Conservation (phyloP, 2,329 filamentous ascomycete species). For the Aspergillus sclerotialis region DNA sequence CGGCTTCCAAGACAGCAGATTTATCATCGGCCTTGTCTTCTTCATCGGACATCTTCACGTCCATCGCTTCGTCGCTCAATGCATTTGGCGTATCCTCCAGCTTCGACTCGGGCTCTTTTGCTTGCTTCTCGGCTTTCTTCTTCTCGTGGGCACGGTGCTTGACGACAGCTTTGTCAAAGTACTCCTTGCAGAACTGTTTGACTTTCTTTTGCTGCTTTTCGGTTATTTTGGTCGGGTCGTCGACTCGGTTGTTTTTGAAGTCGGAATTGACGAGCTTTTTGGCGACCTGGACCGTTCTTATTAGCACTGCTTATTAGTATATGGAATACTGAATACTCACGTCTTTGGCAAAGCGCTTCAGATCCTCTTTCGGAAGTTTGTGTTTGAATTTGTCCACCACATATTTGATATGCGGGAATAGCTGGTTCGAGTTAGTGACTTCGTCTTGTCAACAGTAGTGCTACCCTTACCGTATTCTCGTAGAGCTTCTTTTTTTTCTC, state of each 20-base stretch:
- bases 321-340: slow-evolving; percentile 38
- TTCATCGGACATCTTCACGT: slow-evolving; percentile 37
- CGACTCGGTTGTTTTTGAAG: slow-evolving; percentile 82
- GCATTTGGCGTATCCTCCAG: slow-evolving; percentile 17
- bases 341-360: slow-evolving; percentile 60
- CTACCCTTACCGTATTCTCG: slow-evolving; percentile 71
- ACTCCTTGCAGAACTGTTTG: slow-evolving; percentile 76
- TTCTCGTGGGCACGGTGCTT: slow-evolving; percentile 67
- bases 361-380: slow-evolving; percentile 73
- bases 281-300: slow-evolving; percentile 57
- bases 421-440: slow-evolving; percentile 40
- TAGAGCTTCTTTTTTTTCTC: slow-evolving; percentile 96
- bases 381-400: slow-evolving; percentile 81
- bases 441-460: neutral
- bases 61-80: slow-evolving; percentile 13
- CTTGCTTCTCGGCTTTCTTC: slow-evolving; percentile 48
- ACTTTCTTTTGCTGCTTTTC: slow-evolving; percentile 75
- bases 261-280: slow-evolving; percentile 90
- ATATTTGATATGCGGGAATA: slow-evolving; percentile 77
- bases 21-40: slow-evolving; percentile 20
- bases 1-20: slow-evolving; percentile 3
- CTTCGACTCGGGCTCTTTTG: slow-evolving; percentile 16
- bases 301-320: too few relatives aligned
- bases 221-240: slow-evolving; percentile 68
- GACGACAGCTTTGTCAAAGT: slow-evolving; percentile 74